A percentile compares a stretch with the other conserved stretches of the same genome.
Evolutionary conservation across 2,329 filamentous ascomycete genomes (phyloP).

Genomic region (Esteya vermicola): DNA sequence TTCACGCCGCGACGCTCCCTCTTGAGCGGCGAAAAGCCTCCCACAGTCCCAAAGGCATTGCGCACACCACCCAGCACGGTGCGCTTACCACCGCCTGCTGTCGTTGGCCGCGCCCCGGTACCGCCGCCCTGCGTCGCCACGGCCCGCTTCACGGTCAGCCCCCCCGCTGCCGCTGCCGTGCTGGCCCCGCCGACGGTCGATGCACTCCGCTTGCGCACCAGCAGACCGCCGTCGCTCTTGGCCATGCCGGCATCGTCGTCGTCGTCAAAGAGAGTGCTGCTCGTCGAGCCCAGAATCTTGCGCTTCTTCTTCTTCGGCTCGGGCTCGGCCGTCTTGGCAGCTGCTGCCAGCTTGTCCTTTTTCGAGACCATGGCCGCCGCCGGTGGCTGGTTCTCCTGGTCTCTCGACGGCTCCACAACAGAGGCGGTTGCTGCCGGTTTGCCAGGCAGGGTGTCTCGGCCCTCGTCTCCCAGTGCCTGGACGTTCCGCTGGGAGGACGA

Average conservation of each 20-base stretch:
- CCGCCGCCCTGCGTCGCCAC: conserved; percentile 9
- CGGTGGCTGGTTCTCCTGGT: conserved; percentile 17
- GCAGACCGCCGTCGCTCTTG: neutral
- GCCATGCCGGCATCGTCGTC: conserved; percentile 38
- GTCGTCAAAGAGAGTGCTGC: conserved; percentile 57
- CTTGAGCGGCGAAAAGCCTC: conserved; percentile 57
- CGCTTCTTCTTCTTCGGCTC: conserved; percentile 50
- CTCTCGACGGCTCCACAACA: conserved; percentile 11
- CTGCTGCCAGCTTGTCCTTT: conserved; percentile 3
- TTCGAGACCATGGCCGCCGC: conserved; percentile 11
- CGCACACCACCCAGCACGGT: conserved; percentile 18
- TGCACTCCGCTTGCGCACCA: neutral
- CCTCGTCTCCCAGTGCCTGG: conserved; percentile 10
- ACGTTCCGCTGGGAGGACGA: conserved; percentile 29
- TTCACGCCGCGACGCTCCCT: conserved; percentile 48
- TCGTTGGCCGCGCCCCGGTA: conserved; percentile 10
- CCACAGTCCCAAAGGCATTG: conserved; percentile 27
- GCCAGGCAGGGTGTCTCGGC: neutral
- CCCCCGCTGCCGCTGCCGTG: conserved; percentile 19
- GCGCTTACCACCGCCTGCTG: conserved; percentile 15
- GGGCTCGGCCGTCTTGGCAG: conserved; percentile 3
- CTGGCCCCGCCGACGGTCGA: neutral
- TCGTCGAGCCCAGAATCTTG: conserved; percentile 50
- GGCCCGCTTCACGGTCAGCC: conserved; percentile 10
- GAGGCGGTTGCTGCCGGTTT: conserved; percentile 9